Evolutionary conservation across 108 stramenopile species (phyloP), one percentile per base, ranked within the genome.

Genomic region (Schizochytrium sp.): DNA sequence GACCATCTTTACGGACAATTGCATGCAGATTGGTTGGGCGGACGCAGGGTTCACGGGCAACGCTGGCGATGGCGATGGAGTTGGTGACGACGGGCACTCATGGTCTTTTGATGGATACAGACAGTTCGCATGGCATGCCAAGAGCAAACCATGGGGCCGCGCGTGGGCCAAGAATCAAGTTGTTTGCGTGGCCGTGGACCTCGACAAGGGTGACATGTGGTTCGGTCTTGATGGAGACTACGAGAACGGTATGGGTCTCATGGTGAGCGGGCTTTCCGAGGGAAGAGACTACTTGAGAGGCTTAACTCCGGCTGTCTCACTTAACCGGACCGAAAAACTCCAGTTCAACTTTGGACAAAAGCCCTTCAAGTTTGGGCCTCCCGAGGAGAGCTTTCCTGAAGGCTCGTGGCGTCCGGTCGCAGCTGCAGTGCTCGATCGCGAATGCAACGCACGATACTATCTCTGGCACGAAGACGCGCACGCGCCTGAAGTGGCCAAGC

Each of bases 81-180:
- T 96, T 89, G 98, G 98, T 29, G 97, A 98, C 91, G 97, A 95
- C 8, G 95, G 95, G 12, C 95, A 95, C 63, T 97, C 97, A 4
- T 98, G 97, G 96, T 96, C 96, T 18, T 98, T 93, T 90, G 98
- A 98, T 92, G 98, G 98, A 12, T 98, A 97, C 96, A 92, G 98
- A 90, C 72, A 96, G 60, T 97, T 96, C 88, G 92, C 95, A 28
- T 98, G 98, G 98, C 97, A 98, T 91, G 91, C 94, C 58, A 93
- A 87, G 25, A 95, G 95, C 48, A 95, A 95, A 44, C 95, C 96
- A 72, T 98, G 97, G 97, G 98, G 98, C 28, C 96, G 96, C 60
- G 92, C 95, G 76, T 98, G 98, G 98, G 90, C 93, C 34, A 95
- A 95, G 89, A 96, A 96, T 23, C 97, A 97, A 88, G 93, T 96